phyloP scores from a whole-genome alignment of 2,329 filamentous ascomycete species.

The Chaetomium globosum region DNA sequence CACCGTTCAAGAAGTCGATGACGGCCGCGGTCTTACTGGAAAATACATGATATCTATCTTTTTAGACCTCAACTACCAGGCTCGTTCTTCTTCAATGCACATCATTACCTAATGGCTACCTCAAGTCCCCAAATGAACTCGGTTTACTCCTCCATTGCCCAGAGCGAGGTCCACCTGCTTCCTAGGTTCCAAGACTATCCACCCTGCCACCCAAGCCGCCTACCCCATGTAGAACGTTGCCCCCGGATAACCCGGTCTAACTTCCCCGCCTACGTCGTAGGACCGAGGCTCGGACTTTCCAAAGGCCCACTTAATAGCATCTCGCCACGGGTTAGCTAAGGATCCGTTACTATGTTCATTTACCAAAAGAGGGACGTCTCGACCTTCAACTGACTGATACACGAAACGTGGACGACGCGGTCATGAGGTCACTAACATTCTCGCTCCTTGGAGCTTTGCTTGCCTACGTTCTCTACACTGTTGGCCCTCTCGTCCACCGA shows the following conservation, averaged over 20 bases:
- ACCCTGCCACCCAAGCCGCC: no score
- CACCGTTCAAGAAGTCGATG: no score
- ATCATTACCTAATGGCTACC: no score
- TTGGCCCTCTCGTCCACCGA: conserved; percentile 23
- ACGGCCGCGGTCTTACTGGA: no score
- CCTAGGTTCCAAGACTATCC: no score
- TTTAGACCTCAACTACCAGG: no score
- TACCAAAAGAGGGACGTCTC: neutral
- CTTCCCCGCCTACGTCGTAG: neutral
- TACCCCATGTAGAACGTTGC: neutral
- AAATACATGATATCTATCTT: no score
- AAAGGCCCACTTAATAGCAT: conserved; percentile 4
- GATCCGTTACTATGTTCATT: neutral
- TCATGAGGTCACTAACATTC: conserved; percentile 30
- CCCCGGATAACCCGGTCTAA: no score
- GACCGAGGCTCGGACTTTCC: conserved; percentile 3
- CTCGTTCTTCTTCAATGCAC: no score
- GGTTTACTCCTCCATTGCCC: neutral
- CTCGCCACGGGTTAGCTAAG: neutral
- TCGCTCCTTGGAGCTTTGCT: conserved; percentile 32
- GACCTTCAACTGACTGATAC: neutral
- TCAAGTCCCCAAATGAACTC: no score
- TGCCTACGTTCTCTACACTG: conserved; percentile 29
- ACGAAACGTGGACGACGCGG: neutral
- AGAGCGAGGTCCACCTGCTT: neutral